These are phyloP conservation scores for Coemansia sp. DNA, from an alignment of 192 early-diverging fungal species.

Conservation along the genomic window DNA sequence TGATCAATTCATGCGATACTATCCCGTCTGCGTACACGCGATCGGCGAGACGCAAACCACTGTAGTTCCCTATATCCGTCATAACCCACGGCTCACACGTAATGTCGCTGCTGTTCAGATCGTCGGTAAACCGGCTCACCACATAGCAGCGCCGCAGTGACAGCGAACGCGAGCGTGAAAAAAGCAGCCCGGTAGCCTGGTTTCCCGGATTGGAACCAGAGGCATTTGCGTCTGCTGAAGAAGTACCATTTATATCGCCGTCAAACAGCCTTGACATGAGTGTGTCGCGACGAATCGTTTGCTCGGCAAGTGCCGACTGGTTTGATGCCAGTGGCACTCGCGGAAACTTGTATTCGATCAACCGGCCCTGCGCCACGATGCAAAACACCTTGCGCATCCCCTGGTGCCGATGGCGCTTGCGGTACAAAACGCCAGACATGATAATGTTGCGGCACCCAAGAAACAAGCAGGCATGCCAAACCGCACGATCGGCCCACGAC, in stretches of 20 bases:
- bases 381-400: constrained; percentile 53
- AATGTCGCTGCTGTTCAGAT: constrained; percentile 38
- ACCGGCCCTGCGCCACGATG: constrained; percentile 41
- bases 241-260: not conserved
- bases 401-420: constrained; percentile 48
- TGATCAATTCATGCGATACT: constrained; percentile 45
- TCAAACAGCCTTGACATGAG: constrained; percentile 30
- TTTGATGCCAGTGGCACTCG: constrained; percentile 12
- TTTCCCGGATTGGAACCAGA: not conserved
- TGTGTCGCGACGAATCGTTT: constrained; percentile 13
- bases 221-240: not conserved
- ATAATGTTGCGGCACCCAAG: constrained; percentile 53
- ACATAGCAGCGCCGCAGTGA: constrained; percentile 49
- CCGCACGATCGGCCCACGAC: constrained; percentile 40
- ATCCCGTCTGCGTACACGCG: constrained; percentile 50
- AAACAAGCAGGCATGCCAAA: constrained; percentile 51
- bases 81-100: constrained; percentile 55
- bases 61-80: constrained; percentile 54
- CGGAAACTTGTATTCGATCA: constrained; percentile 48
- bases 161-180: constrained; percentile 29
- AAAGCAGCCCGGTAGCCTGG: constrained; percentile 16
- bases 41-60: constrained; percentile 46
- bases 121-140: constrained; percentile 45
- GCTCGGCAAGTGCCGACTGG: constrained; percentile 23
- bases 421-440: constrained; percentile 46